Evolutionary conservation across 2,329 filamentous ascomycete genomes (phyloP).

Genomic region (Cyphellophora attinorum): DNA sequence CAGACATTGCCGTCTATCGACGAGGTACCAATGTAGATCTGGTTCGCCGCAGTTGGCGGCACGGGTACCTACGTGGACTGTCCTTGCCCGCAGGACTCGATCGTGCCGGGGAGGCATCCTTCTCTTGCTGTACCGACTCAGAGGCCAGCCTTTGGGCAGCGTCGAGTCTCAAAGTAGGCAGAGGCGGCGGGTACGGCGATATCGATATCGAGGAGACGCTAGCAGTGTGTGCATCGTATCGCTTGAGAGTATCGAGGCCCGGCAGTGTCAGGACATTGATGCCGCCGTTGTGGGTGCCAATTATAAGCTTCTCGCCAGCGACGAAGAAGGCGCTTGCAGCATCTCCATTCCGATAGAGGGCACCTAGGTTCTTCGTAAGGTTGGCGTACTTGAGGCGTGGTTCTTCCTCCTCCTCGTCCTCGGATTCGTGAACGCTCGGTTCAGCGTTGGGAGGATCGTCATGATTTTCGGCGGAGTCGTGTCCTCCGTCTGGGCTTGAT

Average conservation of each 20-base stretch:
- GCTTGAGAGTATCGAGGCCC: slow-evolving; percentile 67
- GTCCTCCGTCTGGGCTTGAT: slow-evolving; percentile 13
- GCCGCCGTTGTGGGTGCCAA: slow-evolving; percentile 93
- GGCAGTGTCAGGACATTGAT: slow-evolving; percentile 84
- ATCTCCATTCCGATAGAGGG: slow-evolving; percentile 89
- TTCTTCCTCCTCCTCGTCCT: slow-evolving; percentile 84
- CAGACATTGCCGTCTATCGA: slow-evolving; percentile 96
- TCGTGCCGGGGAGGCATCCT: slow-evolving; percentile 33
- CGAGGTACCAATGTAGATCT: slow-evolving; percentile 86
- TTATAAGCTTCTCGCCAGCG: slow-evolving; percentile 92
- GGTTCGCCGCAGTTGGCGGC: slow-evolving; percentile 70
- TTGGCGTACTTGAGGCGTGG: slow-evolving; percentile 88
- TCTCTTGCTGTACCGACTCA: slow-evolving; percentile 21
- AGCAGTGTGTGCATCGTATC: slow-evolving; percentile 87
- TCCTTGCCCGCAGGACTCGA: slow-evolving; percentile 40
- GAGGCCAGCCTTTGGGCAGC: slow-evolving; percentile 23
- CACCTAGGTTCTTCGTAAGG: slow-evolving; percentile 67
- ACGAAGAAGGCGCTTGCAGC: slow-evolving; percentile 85
- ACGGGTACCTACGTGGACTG: slow-evolving; percentile 47
- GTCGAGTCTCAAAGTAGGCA: slow-evolving; percentile 28
- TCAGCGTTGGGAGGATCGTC: slow-evolving; percentile 23
- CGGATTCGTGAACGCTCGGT: slow-evolving; percentile 35
- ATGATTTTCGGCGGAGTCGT: slow-evolving; percentile 15
- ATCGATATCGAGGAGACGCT: slow-evolving; percentile 85
- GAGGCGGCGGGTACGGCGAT: slow-evolving; percentile 68